Percentiles rank a stretch among this genome's conserved stretches.
These are phyloP conservation scores for Fusarium mexicanum DNA, from an alignment of 2,329 filamentous ascomycete genomes.

Conservation along the genomic window DNA sequence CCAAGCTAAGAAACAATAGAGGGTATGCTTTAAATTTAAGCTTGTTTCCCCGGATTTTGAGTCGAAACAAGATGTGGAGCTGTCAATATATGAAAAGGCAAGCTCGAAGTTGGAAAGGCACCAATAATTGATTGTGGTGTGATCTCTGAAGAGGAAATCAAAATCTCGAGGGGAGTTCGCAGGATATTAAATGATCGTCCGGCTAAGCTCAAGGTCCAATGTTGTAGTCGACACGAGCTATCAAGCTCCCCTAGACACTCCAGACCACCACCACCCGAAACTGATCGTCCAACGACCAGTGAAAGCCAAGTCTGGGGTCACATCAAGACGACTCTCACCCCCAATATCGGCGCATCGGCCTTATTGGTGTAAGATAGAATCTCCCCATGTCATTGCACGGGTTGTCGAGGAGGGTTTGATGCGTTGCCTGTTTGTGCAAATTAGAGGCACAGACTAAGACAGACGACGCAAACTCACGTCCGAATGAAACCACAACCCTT, in stretches of 20 bases:
- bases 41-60: constrained; percentile 30
- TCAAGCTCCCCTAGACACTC: constrained; percentile 14
- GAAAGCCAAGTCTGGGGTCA: constrained; percentile 26
- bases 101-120: constrained; percentile 11
- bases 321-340: constrained; percentile 32
- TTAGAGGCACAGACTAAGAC: constrained; percentile 14
- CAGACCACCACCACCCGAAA: constrained; percentile 30
- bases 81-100: neutral
- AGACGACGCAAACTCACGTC: constrained; percentile 13
- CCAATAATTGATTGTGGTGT: constrained; percentile 18
- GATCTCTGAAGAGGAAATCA: constrained; percentile 15
- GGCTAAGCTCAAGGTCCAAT: constrained; percentile 12
- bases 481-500: constrained; percentile 13
- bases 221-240: neutral
- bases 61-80: constrained; percentile 13
- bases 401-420: constrained; percentile 1
- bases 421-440: constrained; percentile 6
- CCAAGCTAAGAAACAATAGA: constrained; percentile 4
- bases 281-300: constrained; percentile 21
- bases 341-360: constrained; percentile 25
- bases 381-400: constrained; percentile 30
- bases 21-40: constrained; percentile 30
- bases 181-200: constrained; percentile 40
- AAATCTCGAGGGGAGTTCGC: constrained; percentile 29
- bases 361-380: constrained; percentile 39